Base-by-base conservation (phyloP, 2,329 filamentous ascomycete genomes). In the Colletotrichum sp. region DNA sequence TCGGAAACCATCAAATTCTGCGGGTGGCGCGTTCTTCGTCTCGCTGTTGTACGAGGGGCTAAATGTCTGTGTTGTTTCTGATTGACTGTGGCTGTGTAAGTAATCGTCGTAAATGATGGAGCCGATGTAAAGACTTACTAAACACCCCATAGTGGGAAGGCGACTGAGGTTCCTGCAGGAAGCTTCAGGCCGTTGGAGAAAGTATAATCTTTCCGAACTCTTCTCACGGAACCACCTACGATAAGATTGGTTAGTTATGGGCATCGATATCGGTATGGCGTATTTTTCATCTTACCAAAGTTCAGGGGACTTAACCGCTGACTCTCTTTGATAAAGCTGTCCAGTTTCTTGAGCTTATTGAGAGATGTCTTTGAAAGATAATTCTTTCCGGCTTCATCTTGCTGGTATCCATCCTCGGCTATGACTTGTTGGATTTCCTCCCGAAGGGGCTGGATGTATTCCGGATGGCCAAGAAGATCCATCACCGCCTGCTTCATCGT, bases 291-390 rank as follows among this genome's bases (percentile, higher is more conserved):
- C 30, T 30, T 30, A 30, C 73, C 73, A 58, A 72, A 48, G 57
- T 60, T 74, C 5, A 79, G 77, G 3, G 84, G 83, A 64, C 82
- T 81, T 57, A 83, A 72, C 6, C 85, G 80, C 57, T 83, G 82
- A 3, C 82, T 82, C 68, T 86, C 84, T 71, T 84, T 85, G 67
- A 86, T 82, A 77, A 85, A 86, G 73, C 84, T 86, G 67, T 86
- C 85, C 74, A 86, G 80, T 75, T 86, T 86, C 79, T 83, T 84
- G 57, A 86, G 78, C 52, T 84, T 83, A 72, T 83, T 83, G 4
- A 88, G 75, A 0, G 84, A 77, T 1, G 80, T 80, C 75, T 85
- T 85, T 8, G 79, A 81, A 0, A 75, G 63, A 32, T 67, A 68
- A 2, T 10, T 8, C 5, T 30, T 36, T 8, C 73, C 69, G 1